Base-by-base conservation (phyloP, 2,329 filamentous ascomycete genomes). In the Saccharata proteae region DNA sequence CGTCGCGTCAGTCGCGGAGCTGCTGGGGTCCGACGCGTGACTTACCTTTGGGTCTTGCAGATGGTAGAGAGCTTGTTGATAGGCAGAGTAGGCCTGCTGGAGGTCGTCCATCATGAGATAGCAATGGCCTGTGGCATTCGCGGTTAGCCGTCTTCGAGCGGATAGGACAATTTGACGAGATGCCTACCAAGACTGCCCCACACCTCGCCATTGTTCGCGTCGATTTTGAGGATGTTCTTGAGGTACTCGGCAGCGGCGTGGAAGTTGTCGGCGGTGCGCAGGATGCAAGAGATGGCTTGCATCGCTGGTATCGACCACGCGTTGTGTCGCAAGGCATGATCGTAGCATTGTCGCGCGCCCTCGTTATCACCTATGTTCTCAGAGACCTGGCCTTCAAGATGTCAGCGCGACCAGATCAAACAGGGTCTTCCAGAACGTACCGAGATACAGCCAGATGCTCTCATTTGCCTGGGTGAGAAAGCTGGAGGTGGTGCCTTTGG, bases 21-120 rank as follows among this genome's bases (percentile, higher is more conserved):
- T 25, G 23, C 26, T 23, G 24, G 18, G 8, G 6, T 29, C 8
- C 11, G 26, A 29, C 7, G 8, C 26, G 14, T 26, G 4, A 30
- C 26, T 16, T 22, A 37, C 18, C 72, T 94, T 96, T 2, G 88
- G 86, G 53, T 94, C 88, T 29, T 80, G 75, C 23, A 98, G 66
- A 56, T 96, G 88, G 40, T 94, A 88, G 5, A 96, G 63, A 5
- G 90, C 90, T 52, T 92, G 84, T 54, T 98, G 90, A 53, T 98
- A 98, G 1, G 90, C 86, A 18, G 83, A 82, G 49, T 98, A 98
- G 1, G 90, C 90, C 51, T 96, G 85, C 58, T 96, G 90, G 19
- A 96, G 62, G 48, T 94, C 88, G 50, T 98, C 90, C 73, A 93
- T 93, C 90, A 98, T 98, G 16, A 98, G 67, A 53, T 88, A 93